Percentiles rank a stretch among this genome's conserved stretches.
Conservation (phyloP, 257 asterid genomes). For the Cynanchum wilfordii region DNA sequence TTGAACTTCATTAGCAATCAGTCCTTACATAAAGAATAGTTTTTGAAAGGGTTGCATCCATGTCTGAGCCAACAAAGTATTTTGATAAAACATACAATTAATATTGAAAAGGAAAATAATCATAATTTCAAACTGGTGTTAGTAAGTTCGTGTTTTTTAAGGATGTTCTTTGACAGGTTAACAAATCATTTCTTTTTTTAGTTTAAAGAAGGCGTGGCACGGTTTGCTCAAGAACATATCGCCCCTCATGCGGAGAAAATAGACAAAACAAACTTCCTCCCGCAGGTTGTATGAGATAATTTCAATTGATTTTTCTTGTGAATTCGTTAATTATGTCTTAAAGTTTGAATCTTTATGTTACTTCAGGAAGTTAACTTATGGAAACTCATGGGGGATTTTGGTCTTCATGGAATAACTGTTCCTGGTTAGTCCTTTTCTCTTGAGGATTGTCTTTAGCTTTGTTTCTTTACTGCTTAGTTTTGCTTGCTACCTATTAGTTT, state of each 20-base stretch:
- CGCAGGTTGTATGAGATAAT: conserved; percentile 44
- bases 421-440: conserved; percentile 51
- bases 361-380: conserved; percentile 84
- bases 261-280: conserved; percentile 79
- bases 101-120: background rate
- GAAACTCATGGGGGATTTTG: conserved; percentile 96
- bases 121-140: background rate
- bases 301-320: conserved; percentile 4
- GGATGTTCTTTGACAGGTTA: background rate
- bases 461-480: background rate
- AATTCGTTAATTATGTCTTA: conserved; percentile 3
- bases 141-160: conserved; percentile 5
- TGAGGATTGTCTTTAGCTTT: conserved; percentile 6
- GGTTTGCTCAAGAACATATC: conserved; percentile 84
- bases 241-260: conserved; percentile 88
- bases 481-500: background rate
- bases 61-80: background rate
- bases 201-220: conserved; percentile 95
- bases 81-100: background rate
- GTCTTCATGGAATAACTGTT: conserved; percentile 91
- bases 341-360: conserved; percentile 12
- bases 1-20: background rate
- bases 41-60: background rate
- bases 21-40: background rate
- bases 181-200: conserved; percentile 22